phyloP scores from a whole-genome alignment of 306 rosid genomes.

The Luffa aegyptiaca region DNA sequence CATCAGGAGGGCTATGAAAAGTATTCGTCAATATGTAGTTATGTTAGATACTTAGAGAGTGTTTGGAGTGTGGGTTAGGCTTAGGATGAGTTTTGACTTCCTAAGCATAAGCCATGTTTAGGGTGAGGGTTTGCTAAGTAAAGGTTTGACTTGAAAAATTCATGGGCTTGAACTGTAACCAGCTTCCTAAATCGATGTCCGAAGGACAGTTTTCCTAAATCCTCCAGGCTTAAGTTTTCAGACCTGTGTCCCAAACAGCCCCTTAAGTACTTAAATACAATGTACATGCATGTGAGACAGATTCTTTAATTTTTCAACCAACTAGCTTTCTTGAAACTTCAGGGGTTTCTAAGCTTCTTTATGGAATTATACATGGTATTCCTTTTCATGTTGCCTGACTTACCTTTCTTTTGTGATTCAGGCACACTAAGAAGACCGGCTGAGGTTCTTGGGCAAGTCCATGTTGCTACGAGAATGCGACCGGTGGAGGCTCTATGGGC shows the following conservation, averaged over 20 bases:
- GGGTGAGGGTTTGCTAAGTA: not conserved
- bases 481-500: conserved; percentile 94
- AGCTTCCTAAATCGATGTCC: not conserved
- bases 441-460: conserved; percentile 97
- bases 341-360: not conserved
- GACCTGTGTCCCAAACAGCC: not conserved
- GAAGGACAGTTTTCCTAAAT: not conserved
- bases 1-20: not conserved
- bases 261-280: not conserved
- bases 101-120: not conserved
- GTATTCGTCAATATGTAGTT: not conserved
- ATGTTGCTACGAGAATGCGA: conserved; percentile 75
- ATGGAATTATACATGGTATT: conserved; percentile 11
- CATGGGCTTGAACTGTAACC: not conserved
- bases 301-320: not conserved
- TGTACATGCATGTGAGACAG: not conserved
- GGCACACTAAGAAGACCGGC: conserved; percentile 91
- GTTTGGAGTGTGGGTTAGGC: not conserved
- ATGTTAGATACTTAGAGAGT: not conserved
- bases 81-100: not conserved
- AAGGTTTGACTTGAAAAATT: not conserved
- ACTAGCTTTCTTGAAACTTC: not conserved
- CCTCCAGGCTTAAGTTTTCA: not conserved
- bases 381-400: conserved; percentile 14
- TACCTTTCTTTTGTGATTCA: conserved; percentile 28